These are phyloP conservation scores for Quercus rubra DNA, from an alignment of 306 rosid genomes.

Conservation along the genomic window DNA sequence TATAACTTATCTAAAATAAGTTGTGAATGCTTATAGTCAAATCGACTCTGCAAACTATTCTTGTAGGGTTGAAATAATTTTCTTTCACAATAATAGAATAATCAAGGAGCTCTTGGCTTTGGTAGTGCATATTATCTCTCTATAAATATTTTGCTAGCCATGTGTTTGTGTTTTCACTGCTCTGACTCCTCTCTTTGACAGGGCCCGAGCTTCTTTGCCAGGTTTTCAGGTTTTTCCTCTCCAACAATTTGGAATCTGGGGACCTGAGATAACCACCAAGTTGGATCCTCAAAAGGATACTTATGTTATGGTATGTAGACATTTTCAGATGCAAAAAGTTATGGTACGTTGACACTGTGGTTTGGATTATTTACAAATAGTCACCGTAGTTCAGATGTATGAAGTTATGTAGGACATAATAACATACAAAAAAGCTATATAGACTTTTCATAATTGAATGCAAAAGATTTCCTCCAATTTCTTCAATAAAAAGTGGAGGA, in stretches of 20 bases:
- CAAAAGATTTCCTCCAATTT: not conserved
- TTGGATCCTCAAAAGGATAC: constrained; percentile 76
- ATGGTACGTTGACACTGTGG: not conserved
- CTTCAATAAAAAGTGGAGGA: not conserved
- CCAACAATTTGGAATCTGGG: constrained; percentile 88
- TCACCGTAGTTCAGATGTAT: not conserved
- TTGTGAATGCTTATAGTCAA: not conserved
- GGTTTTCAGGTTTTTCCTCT: constrained; percentile 87
- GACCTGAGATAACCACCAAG: constrained; percentile 67
- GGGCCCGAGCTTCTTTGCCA: constrained; percentile 80
- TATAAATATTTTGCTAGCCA: constrained; percentile 2
- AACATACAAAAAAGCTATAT: not conserved
- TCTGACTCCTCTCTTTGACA: constrained; percentile 33
- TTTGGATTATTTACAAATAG: too few relatives aligned
- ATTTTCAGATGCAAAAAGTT: not conserved
- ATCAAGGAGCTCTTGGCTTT: not conserved
- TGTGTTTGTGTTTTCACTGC: constrained; percentile 18
- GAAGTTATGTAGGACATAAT: not conserved
- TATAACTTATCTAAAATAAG: not conserved
- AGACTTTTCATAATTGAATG: not conserved
- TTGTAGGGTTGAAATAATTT: not conserved
- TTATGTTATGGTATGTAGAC: constrained; percentile 66
- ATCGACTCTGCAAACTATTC: not conserved
- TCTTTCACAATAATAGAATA: not conserved
- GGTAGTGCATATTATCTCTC: constrained; percentile 1